Conservation (phyloP, 2,329 filamentous ascomycete genomes). For the Venturia nashicola region DNA sequence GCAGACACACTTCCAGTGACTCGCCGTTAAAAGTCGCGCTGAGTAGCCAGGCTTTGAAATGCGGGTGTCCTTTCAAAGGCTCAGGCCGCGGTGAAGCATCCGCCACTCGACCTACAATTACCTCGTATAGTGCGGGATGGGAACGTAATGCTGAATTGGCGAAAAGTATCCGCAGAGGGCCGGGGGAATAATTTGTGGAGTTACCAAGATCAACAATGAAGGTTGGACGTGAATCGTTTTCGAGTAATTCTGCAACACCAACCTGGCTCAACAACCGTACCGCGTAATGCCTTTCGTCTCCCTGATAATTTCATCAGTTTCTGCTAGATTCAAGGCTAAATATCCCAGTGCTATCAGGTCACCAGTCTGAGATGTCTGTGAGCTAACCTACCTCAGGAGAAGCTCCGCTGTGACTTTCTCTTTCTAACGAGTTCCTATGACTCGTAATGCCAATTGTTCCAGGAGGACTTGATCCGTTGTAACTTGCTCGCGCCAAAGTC, state of each 20-base stretch:
- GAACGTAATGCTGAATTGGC: constrained; percentile 55
- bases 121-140: constrained; percentile 41
- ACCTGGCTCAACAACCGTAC: constrained; percentile 49
- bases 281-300: constrained; percentile 32
- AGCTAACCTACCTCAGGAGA: not conserved
- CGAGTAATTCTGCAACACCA: constrained; percentile 59
- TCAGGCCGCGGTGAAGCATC: constrained; percentile 23
- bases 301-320: constrained; percentile 32
- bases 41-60: constrained; percentile 60
- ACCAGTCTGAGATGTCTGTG: constrained; percentile 25
- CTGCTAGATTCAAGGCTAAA: constrained; percentile 22
- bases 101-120: constrained; percentile 39
- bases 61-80: constrained; percentile 37
- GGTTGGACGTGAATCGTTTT: constrained; percentile 64
- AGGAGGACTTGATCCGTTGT: constrained; percentile 23
- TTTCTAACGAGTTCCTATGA: not conserved
- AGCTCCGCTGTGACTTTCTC: not conserved
- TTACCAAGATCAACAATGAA: constrained; percentile 61
- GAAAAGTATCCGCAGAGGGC: constrained; percentile 51
- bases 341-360: constrained; percentile 19
- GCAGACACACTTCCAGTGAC: constrained; percentile 38
- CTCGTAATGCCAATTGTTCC: constrained; percentile 19
- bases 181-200: constrained; percentile 39
- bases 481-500: constrained; percentile 35
- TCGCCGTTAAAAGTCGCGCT: constrained; percentile 42